These are phyloP conservation scores for Kodamaea lidongshanica DNA, from an alignment of 805 yeast genomes.

Conservation along the genomic window DNA sequence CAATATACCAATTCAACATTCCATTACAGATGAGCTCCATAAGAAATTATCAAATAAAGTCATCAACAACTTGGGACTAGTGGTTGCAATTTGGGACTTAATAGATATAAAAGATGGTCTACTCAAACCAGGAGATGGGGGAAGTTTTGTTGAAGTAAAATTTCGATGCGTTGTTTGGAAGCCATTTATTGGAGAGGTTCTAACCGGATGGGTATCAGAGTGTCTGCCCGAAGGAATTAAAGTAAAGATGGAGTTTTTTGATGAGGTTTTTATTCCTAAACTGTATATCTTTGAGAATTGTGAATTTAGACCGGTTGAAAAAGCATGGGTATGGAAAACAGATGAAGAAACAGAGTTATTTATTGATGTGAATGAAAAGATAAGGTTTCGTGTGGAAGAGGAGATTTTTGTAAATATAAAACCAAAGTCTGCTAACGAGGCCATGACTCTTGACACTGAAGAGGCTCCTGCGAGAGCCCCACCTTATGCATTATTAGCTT, in stretches of 20 bases:
- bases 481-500: conserved; percentile 79
- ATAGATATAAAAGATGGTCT: conserved; percentile 80
- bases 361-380: conserved; percentile 85
- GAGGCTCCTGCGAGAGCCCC: conserved; percentile 46
- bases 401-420: conserved; percentile 79
- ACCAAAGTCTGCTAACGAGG: conserved; percentile 63
- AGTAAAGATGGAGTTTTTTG: conserved; percentile 79
- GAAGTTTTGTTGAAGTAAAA: conserved; percentile 65
- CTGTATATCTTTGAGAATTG: conserved; percentile 74
- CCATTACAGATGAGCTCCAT: conserved; percentile 75
- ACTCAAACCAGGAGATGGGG: conserved; percentile 92
- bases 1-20: conserved; percentile 61
- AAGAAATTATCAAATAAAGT: conserved; percentile 82
- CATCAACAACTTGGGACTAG: conserved; percentile 77
- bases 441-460: conserved; percentile 28
- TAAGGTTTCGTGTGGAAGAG: conserved; percentile 86
- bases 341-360: conserved; percentile 72
- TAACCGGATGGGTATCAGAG: conserved; percentile 89
- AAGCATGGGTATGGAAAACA: conserved; percentile 93
- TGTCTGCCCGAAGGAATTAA: conserved; percentile 85
- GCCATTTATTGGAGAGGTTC: conserved; percentile 89
- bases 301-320: conserved; percentile 62
- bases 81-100: conserved; percentile 79
- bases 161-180: conserved; percentile 80
- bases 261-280: conserved; percentile 86